A percentile compares a stretch with the other conserved stretches of the same genome.
These are phyloP conservation scores for Apiospora aurea DNA, from an alignment of 2,329 filamentous ascomycete species.

Conservation along the genomic window DNA sequence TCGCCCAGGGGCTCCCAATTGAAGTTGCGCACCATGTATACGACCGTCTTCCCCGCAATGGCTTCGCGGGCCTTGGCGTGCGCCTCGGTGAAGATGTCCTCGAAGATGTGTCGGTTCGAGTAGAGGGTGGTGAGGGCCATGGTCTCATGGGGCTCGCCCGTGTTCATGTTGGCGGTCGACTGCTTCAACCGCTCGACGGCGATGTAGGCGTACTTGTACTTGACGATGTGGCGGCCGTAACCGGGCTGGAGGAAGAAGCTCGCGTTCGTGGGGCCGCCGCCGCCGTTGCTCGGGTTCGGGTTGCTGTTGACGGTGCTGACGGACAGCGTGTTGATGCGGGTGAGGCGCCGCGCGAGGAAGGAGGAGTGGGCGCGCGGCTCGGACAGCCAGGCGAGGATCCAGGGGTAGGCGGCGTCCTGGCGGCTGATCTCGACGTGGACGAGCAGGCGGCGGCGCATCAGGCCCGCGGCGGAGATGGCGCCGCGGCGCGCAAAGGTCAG, in stretches of 20 bases:
- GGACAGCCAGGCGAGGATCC: slow-evolving; percentile 95
- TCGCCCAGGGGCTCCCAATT: slow-evolving; percentile 88
- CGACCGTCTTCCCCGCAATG: slow-evolving; percentile 90
- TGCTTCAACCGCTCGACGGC: slow-evolving; percentile 87
- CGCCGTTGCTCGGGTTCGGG: slow-evolving; percentile 52
- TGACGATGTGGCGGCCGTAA: slow-evolving; percentile 86
- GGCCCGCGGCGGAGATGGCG: slow-evolving; percentile 71
- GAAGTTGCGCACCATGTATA: slow-evolving; percentile 85
- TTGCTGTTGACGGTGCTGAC: slow-evolving; percentile 56
- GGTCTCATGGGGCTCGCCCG: slow-evolving; percentile 92
- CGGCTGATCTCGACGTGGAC: slow-evolving; percentile 96
- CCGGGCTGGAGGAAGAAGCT: slow-evolving; percentile 91
- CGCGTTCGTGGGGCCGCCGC: slow-evolving; percentile 75
- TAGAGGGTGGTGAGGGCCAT: slow-evolving; percentile 92
- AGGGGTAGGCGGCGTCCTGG: slow-evolving; percentile 90
- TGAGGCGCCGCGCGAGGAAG: slow-evolving; percentile 64
- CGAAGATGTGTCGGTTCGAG: slow-evolving; percentile 86
- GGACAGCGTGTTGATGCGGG: slow-evolving; percentile 66
- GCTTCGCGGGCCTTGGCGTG: slow-evolving; percentile 79
- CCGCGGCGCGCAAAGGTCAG: slow-evolving; percentile 83
- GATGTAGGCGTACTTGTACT: slow-evolving; percentile 87
- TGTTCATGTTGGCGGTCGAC: slow-evolving; percentile 78
- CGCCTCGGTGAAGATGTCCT: slow-evolving; percentile 87
- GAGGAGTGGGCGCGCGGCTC: slow-evolving; percentile 73
- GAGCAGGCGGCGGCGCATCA: slow-evolving; percentile 84